Percentiles rank a stretch among this genome's conserved stretches.
Evolutionary conservation across 1,139 yeast genomes (phyloP).

Genomic region (Yamadazyma epiphylla): DNA sequence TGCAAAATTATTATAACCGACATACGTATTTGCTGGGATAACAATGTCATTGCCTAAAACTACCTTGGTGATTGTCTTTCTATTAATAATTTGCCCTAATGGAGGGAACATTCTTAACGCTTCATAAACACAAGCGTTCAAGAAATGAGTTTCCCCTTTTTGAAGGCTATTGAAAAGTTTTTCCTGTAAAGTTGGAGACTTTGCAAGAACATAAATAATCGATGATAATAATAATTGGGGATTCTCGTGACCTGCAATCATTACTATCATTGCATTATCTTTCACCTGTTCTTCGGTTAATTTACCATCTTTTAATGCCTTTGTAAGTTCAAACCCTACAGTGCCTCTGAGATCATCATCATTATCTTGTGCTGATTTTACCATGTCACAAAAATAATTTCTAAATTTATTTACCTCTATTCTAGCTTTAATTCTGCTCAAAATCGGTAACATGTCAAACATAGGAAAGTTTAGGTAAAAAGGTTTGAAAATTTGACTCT

Average conservation of each 20-base stretch:
- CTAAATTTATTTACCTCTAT: conserved; percentile 43
- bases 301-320: conserved; percentile 31
- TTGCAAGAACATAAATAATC: conserved; percentile 44
- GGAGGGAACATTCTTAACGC: conserved; percentile 56
- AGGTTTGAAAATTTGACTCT: conserved; percentile 55
- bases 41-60: conserved; percentile 37
- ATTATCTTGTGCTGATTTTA: conserved; percentile 10
- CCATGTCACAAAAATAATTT: conserved; percentile 18
- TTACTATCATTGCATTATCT: conserved; percentile 55
- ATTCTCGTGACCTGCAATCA: conserved; percentile 64
- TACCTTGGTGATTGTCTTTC: conserved; percentile 37
- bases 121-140: conserved; percentile 42
- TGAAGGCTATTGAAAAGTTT: conserved; percentile 27
- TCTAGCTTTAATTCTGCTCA: conserved; percentile 44
- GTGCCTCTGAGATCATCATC: conserved; percentile 1
- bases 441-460: conserved; percentile 49
- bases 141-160: conserved; percentile 10
- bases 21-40: conserved; percentile 52
- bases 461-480: conserved; percentile 53
- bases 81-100: conserved; percentile 53
- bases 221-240: conserved; percentile 54
- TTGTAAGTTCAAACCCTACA: conserved; percentile 29
- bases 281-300: conserved; percentile 45
- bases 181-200: conserved; percentile 32
- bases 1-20: conserved; percentile 56